Conservation (phyloP, 2,329 filamentous ascomycete species). For the Rugonectria rugulosa region DNA sequence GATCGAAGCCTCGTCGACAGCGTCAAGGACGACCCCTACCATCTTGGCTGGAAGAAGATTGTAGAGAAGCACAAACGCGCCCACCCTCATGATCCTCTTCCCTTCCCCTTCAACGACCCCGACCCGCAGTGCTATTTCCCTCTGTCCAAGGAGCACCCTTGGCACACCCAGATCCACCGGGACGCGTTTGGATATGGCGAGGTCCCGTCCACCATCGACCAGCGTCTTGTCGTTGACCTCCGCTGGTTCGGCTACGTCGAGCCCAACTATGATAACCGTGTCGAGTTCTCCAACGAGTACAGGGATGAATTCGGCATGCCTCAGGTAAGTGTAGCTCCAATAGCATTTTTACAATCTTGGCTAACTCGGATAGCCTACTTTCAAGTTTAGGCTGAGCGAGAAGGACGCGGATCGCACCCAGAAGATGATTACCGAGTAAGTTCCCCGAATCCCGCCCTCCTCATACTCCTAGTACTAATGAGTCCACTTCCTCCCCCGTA, state of each 20-base stretch:
- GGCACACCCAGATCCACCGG: conserved; percentile 14
- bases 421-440: conserved; percentile 6
- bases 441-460: neutral
- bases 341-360: neutral
- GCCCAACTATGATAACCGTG: neutral
- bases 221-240: conserved; percentile 6
- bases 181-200: conserved; percentile 12
- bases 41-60: neutral
- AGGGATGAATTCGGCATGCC: conserved; percentile 9
- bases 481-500: neutral
- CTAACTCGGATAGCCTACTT: conserved; percentile 1
- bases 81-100: neutral
- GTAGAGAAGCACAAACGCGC: neutral
- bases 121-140: conserved; percentile 13
- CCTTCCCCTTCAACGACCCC: conserved; percentile 9
- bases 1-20: neutral
- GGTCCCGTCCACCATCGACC: conserved; percentile 1
- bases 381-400: neutral
- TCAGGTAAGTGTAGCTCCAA: neutral
- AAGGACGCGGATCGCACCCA: neutral
- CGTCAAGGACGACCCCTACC: neutral
- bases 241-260: conserved; percentile 10
- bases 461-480: neutral
- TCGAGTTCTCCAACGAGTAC: neutral
- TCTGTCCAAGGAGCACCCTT: neutral